phyloP scores from a whole-genome alignment of 257 asterid genomes.

The Nicotiana obtusifolia region DNA sequence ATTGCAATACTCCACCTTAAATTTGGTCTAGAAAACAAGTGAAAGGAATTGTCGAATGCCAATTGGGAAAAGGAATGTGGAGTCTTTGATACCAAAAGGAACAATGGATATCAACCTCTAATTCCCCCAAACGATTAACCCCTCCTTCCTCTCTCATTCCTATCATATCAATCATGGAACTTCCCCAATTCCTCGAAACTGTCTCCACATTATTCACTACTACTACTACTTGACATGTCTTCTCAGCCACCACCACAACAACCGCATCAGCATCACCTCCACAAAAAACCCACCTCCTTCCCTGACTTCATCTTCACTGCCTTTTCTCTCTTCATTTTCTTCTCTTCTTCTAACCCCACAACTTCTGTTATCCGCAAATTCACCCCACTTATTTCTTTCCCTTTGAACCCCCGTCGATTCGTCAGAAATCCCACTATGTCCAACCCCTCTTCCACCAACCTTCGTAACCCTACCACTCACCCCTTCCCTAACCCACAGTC shows the following conservation, averaged over 20 bases:
- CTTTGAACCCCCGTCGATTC: slow-evolving; percentile 40
- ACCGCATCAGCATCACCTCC: slow-evolving; percentile 40
- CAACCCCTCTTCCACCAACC: slow-evolving; percentile 20
- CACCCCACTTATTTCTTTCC: slow-evolving; percentile 46
- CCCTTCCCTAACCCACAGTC: slow-evolving; percentile 77
- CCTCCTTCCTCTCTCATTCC: background rate
- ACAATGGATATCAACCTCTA: slow-evolving; percentile 39
- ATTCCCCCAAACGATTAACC: background rate
- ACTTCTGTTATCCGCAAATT: slow-evolving; percentile 17
- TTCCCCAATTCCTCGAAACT: background rate
- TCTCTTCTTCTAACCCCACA: slow-evolving; percentile 56
- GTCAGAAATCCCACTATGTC: slow-evolving; percentile 56
- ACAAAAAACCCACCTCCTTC: slow-evolving; percentile 46
- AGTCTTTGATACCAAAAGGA: slow-evolving; percentile 26
- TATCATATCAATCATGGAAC: slow-evolving; percentile 14
- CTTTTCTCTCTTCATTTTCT: slow-evolving; percentile 57
- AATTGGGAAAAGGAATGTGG: slow-evolving; percentile 5
- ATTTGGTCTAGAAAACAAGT: too few relatives aligned
- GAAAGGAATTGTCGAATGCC: background rate
- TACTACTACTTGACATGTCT: slow-evolving; percentile 23
- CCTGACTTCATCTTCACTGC: slow-evolving; percentile 77
- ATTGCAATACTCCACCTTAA: too few relatives aligned
- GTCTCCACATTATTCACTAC: slow-evolving; percentile 7
- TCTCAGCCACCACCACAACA: slow-evolving; percentile 39
- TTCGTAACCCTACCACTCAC: slow-evolving; percentile 25